phyloP scores from a whole-genome alignment of 257 asterid species.

The Penstemon eatonii region DNA sequence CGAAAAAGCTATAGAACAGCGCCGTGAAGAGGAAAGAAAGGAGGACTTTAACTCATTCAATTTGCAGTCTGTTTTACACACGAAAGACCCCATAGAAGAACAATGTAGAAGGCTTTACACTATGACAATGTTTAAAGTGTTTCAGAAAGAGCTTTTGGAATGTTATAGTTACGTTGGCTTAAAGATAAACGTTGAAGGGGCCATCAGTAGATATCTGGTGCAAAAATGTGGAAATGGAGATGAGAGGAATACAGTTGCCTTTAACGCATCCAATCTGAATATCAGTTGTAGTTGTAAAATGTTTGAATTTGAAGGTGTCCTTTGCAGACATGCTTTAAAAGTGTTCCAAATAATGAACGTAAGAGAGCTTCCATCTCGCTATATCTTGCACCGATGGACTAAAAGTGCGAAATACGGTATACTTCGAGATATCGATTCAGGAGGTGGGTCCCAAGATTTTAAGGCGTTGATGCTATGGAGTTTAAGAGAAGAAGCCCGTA shows the following conservation, averaged over 20 bases:
- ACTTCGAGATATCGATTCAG: slow-evolving; percentile 69
- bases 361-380: slow-evolving; percentile 85
- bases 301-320: slow-evolving; percentile 92
- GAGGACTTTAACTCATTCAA: slow-evolving; percentile 85
- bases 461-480: slow-evolving; percentile 89
- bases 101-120: slow-evolving; percentile 90
- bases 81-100: slow-evolving; percentile 94
- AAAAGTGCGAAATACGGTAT: slow-evolving; percentile 74
- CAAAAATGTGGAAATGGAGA: slow-evolving; percentile 79
- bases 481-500: slow-evolving; percentile 81
- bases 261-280: slow-evolving; percentile 76
- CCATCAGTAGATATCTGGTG: slow-evolving; percentile 78
- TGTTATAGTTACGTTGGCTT: slow-evolving; percentile 79
- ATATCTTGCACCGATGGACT: slow-evolving; percentile 82
- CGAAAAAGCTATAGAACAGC: slow-evolving; percentile 74
- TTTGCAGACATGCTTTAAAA: slow-evolving; percentile 84
- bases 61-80: slow-evolving; percentile 69
- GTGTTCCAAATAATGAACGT: slow-evolving; percentile 85
- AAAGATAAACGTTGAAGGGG: slow-evolving; percentile 84
- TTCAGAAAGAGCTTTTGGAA: slow-evolving; percentile 90
- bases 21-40: slow-evolving; percentile 79
- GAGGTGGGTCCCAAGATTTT: slow-evolving; percentile 65
- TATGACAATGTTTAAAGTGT: slow-evolving; percentile 66
- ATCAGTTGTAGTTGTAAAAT: slow-evolving; percentile 85
- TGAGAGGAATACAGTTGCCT: slow-evolving; percentile 88